phyloP scores from a whole-genome alignment of 352 stramenopile genomes.

The Globisporangium cederbergense region DNA sequence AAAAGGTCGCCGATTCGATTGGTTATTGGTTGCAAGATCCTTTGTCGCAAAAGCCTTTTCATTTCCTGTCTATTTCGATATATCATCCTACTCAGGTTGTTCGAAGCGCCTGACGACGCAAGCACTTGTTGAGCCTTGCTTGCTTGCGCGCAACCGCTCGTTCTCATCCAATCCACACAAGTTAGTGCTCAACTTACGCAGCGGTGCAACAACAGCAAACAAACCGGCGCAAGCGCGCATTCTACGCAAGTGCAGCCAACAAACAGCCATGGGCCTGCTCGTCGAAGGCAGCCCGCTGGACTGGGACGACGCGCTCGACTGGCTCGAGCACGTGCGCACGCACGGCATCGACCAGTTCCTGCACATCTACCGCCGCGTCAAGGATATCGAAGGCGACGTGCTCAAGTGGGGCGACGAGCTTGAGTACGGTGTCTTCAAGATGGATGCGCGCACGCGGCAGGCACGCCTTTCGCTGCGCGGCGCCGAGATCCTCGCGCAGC shows the following conservation, averaged over 20 bases:
- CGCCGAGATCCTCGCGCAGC: constrained; percentile 93
- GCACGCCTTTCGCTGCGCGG: constrained; percentile 90
- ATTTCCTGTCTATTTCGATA: background rate
- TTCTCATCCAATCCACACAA: background rate
- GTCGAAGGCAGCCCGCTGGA: constrained; percentile 94
- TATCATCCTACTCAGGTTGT: background rate
- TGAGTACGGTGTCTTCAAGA: constrained; percentile 97
- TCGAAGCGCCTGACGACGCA: background rate
- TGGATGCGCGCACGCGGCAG: constrained; percentile 86
- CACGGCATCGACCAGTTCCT: constrained; percentile 98
- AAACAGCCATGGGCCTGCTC: constrained; percentile 64
- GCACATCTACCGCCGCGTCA: constrained; percentile 94
- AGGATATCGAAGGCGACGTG: constrained; percentile 93
- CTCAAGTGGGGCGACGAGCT: constrained; percentile 98
- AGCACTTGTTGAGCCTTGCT: background rate
- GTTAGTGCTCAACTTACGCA: constrained; percentile 9
- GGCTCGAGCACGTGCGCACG: constrained; percentile 94
- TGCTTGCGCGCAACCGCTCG: background rate
- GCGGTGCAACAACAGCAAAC: background rate
- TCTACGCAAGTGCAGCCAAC: background rate
- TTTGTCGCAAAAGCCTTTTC: background rate
- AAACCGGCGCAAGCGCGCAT: too few relatives aligned
- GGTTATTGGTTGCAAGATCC: background rate
- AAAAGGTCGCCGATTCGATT: background rate
- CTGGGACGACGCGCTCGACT: constrained; percentile 94